Base-by-base conservation (phyloP, 345 rosid species). In the Lepidium africanum region DNA sequence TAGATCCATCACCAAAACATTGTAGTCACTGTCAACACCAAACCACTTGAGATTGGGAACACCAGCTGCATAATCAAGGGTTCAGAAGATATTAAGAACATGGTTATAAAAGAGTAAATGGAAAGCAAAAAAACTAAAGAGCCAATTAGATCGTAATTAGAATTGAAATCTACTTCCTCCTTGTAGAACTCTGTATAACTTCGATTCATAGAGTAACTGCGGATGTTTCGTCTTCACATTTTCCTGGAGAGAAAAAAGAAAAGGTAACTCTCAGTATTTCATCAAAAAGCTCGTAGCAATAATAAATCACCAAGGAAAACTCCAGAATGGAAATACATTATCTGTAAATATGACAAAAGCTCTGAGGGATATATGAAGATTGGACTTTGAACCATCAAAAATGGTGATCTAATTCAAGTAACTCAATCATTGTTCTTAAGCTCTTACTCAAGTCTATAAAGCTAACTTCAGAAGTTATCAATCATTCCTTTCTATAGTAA, bases 21-120 rank as follows among this genome's bases (percentile, higher is more conserved):
- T 94, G 77, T 88, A 94, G 50, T 91, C 97, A n/a, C 97, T 96
- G 77, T 94, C 97, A 63, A 86, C 81, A 13, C 99, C 96, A 82
- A 80, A 94, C 97, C 97, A 94, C 82, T 82, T 94, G 48, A 87
- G 82, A 71, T 94, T 89, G 27, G 91, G 97, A 68, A 94, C 90
- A 62, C 99, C 99, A 78, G 92, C 99, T 94, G 91, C 80, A 72
- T 47, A 55, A 43, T 32, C 9, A 41, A 63, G 42, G 12, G 10
- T 32, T 63, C 19, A 60, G 30, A 27, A 23, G 32, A 50, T 12
- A 66, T 16, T 35, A 17, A 5, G 52, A 11, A 39, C 66, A 65
- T 11, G 32, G 12, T 5, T 19, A 65, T 5, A 14, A 11, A 75
- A 78, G 33, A 30, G 33, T 30, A 30, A 59, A 43, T 8, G 3